These are phyloP conservation scores for Boletus rubropictus DNA, from an alignment of 768 basidiomycete genomes.

Conservation along the genomic window DNA sequence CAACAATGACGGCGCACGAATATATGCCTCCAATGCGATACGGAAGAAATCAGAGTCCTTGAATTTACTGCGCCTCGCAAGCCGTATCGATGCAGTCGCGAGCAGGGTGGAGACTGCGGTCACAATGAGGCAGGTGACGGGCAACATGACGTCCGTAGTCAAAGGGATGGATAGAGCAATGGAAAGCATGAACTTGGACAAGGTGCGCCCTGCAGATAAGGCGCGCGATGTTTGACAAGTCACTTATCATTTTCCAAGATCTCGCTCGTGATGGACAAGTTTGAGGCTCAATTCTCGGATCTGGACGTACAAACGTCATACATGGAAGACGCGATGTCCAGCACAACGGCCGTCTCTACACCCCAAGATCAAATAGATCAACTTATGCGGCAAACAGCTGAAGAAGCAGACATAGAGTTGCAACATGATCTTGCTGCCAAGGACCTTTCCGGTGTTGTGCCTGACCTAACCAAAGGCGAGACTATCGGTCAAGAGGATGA, in stretches of 20 bases:
- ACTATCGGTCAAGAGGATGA: slow-evolving; percentile 69
- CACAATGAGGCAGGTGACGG: slow-evolving; percentile 94
- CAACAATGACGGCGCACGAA: slow-evolving; percentile 93
- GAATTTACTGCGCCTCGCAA: slow-evolving; percentile 84
- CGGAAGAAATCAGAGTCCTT: slow-evolving; percentile 94
- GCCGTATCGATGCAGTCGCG: slow-evolving; percentile 94
- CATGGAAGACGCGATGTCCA: slow-evolving; percentile 96
- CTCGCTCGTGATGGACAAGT: slow-evolving; percentile 98
- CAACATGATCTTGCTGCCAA: slow-evolving; percentile 81
- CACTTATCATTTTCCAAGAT: slow-evolving; percentile 49
- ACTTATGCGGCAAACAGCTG: slow-evolving; percentile 89
- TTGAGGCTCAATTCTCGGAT: slow-evolving; percentile 93
- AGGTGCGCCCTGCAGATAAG: slow-evolving; percentile 45
- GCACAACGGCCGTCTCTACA: slow-evolving; percentile 86
- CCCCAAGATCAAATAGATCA: slow-evolving; percentile 97
- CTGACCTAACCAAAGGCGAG: slow-evolving; percentile 50
- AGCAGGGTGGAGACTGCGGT: slow-evolving; percentile 97
- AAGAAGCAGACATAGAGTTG: slow-evolving; percentile 93
- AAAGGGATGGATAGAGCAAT: slow-evolving; percentile 98
- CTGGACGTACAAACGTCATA: slow-evolving; percentile 97
- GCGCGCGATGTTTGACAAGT: neutral
- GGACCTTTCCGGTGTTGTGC: slow-evolving; percentile 48
- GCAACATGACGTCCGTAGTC: slow-evolving; percentile 94
- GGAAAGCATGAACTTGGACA: slow-evolving; percentile 98
- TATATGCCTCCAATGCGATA: slow-evolving; percentile 98